phyloP scores from a whole-genome alignment of 345 rosid species.

The Syzygium aqueum region DNA sequence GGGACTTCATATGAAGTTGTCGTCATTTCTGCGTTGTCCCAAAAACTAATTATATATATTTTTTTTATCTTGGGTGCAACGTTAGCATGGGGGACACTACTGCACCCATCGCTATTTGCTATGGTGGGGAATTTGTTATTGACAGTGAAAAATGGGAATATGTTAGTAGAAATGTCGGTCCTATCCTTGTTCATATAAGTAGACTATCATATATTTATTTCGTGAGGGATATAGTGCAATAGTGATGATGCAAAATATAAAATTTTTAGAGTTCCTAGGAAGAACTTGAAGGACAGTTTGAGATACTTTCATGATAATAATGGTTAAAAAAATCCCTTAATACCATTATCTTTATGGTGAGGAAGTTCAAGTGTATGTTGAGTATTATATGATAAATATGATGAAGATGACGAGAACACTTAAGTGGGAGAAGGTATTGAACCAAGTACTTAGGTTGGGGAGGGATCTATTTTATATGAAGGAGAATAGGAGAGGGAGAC shows the following conservation, averaged over 20 bases:
- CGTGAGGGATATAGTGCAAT: rapidly evolving
- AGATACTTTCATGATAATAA: no score
- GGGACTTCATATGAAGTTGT: neutral
- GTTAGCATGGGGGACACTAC: neutral
- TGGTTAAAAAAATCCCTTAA: no score
- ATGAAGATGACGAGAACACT: no score
- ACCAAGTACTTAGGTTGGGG: no score
- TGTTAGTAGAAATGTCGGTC: rapidly evolving
- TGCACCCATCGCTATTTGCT: neutral
- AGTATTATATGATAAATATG: no score
- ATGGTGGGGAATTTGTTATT: neutral
- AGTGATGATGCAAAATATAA: neutral
- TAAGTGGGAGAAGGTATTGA: no score
- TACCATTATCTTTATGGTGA: no score
- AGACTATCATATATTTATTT: neutral
- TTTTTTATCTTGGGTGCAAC: neutral
- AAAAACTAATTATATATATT: neutral
- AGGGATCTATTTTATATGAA: no score
- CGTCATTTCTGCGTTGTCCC: rapidly evolving
- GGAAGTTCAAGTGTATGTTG: no score
- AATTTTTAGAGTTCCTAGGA: no score
- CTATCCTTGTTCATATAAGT: neutral
- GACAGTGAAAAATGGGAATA: neutral
- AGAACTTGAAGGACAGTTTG: no score
- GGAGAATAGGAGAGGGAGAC: no score